Base-by-base conservation (phyloP, 768 basidiomycete genomes). In the Coprinopsis marcescibilis region DNA sequence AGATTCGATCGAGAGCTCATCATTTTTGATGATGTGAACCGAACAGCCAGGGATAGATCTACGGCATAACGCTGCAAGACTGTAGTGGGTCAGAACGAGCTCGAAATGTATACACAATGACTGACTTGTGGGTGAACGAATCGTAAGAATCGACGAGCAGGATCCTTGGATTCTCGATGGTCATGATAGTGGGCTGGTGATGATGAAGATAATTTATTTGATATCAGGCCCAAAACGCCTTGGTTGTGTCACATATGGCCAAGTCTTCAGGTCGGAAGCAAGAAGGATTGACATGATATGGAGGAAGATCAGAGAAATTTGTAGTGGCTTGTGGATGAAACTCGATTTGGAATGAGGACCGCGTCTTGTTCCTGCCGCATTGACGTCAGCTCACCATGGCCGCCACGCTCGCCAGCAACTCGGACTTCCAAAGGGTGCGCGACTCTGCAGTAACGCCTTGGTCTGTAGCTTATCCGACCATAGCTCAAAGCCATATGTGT, bases 121-220 rank as follows among this genome's bases (percentile, higher is more conserved):
- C 83, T 48, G 46, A 89, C 88, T 90, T 91, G 77, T 78, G 77
- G n/a, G 89, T 86, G 63, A 90, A 91, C 1, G 88, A 89, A 62
- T 90, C 89, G 54, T 90, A 89, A 0, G 88, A 90, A 60, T 89
- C 89, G 24, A 90, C 71, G 37, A 91, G 69, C 24, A 90, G 70
- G 38, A 91, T 68, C 43, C 76, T 71, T 36, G 79, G 78, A 14
- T 55, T 55, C 45, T 64, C 62, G 33, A 65, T 52, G 36, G 64
- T 59, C 69, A 72, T 72, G 21, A 24, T 50, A 36, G 40, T 34
- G 41, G 29, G 15, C 17, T 36, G 19, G 12, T 17, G 35, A 8
- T 17, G 35, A 11, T 17, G 35, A 36, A 36, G n/a, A n/a, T n/a
- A n/a, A n/a, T n/a, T n/a, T n/a, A n/a, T n/a, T n/a, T n/a, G n/a